phyloP scores from a whole-genome alignment of 345 rosid genomes.

The Murraya koenigii region DNA sequence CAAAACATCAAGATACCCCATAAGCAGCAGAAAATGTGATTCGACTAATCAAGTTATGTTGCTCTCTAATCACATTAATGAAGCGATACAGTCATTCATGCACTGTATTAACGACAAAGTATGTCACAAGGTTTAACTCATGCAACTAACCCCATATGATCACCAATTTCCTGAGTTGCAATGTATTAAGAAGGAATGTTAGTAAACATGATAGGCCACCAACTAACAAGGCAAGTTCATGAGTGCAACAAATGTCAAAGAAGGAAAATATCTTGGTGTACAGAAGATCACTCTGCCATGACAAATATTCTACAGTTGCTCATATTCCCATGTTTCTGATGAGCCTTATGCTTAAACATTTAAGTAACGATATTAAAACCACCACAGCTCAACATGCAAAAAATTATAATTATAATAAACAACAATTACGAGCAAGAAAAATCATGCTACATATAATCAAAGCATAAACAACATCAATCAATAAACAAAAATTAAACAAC shows the following conservation, averaged over 20 bases:
- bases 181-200: not conserved
- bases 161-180: not conserved
- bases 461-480: not conserved
- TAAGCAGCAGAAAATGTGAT: not conserved
- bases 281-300: not conserved
- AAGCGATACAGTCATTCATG: not conserved
- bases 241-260: not conserved
- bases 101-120: not conserved
- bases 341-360: not conserved
- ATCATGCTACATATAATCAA: not conserved
- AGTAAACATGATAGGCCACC: not conserved
- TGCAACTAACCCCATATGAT: not conserved
- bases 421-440: not conserved
- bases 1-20: not conserved
- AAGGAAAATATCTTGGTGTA: not conserved
- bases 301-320: not conserved
- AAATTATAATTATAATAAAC: not conserved
- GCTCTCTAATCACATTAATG: not conserved
- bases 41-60: not conserved
- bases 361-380: not conserved
- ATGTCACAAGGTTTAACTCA: not conserved
- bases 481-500: constrained; percentile 32
- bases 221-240: not conserved
- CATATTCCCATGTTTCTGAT: not conserved
- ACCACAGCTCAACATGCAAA: not conserved